A percentile compares a stretch with the other conserved stretches of the same genome.
phyloP scores from a whole-genome alignment of 306 rosid genomes.

The Pachyrhizus erosus region DNA sequence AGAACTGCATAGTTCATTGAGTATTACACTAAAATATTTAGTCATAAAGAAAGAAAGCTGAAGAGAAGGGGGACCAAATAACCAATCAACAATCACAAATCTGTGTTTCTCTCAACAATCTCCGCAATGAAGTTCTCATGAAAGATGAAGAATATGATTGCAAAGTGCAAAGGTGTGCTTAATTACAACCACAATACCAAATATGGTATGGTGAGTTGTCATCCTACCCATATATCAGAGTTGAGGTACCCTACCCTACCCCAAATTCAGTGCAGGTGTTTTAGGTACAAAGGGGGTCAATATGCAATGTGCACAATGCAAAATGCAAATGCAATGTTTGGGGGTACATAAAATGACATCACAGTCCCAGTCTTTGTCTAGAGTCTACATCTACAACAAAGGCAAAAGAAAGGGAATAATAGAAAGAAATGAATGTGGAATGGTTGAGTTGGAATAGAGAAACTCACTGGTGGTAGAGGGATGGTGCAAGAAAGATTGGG shows the following conservation, averaged over 20 bases:
- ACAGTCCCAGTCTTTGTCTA: background rate
- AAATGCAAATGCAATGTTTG: background rate
- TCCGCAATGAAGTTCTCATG: background rate
- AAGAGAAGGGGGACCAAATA: background rate
- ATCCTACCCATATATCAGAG: background rate
- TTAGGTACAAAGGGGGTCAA: background rate
- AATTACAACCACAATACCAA: background rate
- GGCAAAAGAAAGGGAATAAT: background rate
- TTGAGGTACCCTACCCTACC: background rate
- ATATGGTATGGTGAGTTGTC: constrained; percentile 9
- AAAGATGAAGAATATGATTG: background rate
- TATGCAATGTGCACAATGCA: background rate
- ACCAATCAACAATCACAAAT: constrained; percentile 7
- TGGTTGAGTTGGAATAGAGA: background rate
- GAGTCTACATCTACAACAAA: background rate
- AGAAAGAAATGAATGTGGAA: background rate
- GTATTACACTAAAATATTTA: background rate
- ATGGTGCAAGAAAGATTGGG: constrained; percentile 66
- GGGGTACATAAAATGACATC: constrained; percentile 10
- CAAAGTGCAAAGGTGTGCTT: background rate
- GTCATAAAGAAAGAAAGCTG: background rate
- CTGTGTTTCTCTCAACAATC: constrained; percentile 9
- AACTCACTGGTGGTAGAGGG: constrained; percentile 35
- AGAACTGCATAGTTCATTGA: background rate
- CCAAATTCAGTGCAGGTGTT: constrained; percentile 20